Percentiles rank a stretch among this genome's conserved stretches.
phyloP scores from a whole-genome alignment of 768 basidiomycete species.

The Suillus subalutaceus region DNA sequence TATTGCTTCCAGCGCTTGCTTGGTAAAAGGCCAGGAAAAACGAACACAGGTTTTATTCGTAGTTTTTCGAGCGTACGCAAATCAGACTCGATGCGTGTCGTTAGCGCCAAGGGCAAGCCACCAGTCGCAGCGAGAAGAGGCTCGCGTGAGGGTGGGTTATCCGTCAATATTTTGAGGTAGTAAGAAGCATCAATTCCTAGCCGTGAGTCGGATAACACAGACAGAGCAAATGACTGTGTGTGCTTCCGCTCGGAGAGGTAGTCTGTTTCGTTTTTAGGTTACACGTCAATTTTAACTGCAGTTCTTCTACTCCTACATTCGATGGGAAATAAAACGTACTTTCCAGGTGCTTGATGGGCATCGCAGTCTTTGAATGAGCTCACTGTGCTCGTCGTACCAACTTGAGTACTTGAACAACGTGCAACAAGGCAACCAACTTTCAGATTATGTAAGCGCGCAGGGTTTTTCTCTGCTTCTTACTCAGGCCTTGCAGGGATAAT shows the following conservation, averaged over 20 bases:
- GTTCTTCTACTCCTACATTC: neutral
- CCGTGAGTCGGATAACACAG: slow-evolving; percentile 84
- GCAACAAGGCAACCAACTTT: slow-evolving; percentile 20
- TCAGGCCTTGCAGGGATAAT: neutral
- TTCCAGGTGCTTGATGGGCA: slow-evolving; percentile 87
- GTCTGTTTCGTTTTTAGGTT: slow-evolving; percentile 44
- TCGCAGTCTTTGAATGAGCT: slow-evolving; percentile 34
- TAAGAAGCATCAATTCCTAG: slow-evolving; percentile 96
- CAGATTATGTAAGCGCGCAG: slow-evolving; percentile 31
- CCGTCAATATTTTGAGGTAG: slow-evolving; percentile 81
- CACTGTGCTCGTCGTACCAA: slow-evolving; percentile 5
- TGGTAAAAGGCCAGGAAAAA: slow-evolving; percentile 88
- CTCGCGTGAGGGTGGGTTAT: slow-evolving; percentile 78
- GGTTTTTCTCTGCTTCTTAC: neutral
- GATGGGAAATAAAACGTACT: slow-evolving; percentile 46
- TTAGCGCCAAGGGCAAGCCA: slow-evolving; percentile 88
- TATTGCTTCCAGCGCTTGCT: slow-evolving; percentile 69
- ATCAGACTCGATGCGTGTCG: slow-evolving; percentile 88
- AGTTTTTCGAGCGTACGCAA: slow-evolving; percentile 87
- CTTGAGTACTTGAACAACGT: slow-evolving; percentile 24
- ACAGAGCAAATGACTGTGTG: slow-evolving; percentile 78
- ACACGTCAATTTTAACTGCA: slow-evolving; percentile 11
- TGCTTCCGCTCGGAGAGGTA: slow-evolving; percentile 90
- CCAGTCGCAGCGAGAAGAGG: slow-evolving; percentile 94
- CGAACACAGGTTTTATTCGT: slow-evolving; percentile 97